Conservation (phyloP, 148 eudicot genomes). For the Chenopodium berlandieri region DNA sequence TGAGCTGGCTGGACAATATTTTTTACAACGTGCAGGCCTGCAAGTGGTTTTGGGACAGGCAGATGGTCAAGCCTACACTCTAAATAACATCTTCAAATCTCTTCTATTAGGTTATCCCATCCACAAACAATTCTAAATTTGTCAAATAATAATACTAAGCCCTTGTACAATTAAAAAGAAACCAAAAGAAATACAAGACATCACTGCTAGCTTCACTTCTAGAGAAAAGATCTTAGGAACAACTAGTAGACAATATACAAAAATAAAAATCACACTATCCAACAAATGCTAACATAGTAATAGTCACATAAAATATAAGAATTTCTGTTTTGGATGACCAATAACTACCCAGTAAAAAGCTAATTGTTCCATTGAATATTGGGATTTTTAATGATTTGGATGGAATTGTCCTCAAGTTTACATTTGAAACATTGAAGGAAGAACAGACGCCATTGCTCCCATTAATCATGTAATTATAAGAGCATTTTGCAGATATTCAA, state of each 20-base stretch:
- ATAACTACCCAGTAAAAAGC: not conserved
- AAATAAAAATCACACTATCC: not conserved
- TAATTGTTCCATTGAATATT: too few relatives aligned
- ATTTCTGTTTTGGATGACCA: not conserved
- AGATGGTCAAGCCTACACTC: not conserved
- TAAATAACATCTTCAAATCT: not conserved
- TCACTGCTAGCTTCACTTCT: not conserved
- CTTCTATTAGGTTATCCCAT: not conserved
- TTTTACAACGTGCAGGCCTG: not conserved
- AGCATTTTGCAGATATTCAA: not conserved
- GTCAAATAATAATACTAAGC: not conserved
- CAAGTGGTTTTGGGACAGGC: not conserved
- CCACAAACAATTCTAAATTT: not conserved
- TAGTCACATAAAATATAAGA: not conserved
- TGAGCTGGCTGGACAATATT: not conserved
- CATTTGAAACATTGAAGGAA: not conserved
- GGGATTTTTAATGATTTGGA: not conserved
- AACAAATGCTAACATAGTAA: not conserved
- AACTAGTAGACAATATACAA: not conserved
- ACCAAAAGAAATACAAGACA: not conserved
- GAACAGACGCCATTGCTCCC: not conserved
- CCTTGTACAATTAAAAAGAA: not conserved
- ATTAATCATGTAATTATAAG: not conserved
- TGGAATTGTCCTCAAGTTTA: not conserved
- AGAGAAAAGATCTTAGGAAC: not conserved